Base-by-base conservation (phyloP, 768 basidiomycete genomes). In the Lactarius hengduanensis region DNA sequence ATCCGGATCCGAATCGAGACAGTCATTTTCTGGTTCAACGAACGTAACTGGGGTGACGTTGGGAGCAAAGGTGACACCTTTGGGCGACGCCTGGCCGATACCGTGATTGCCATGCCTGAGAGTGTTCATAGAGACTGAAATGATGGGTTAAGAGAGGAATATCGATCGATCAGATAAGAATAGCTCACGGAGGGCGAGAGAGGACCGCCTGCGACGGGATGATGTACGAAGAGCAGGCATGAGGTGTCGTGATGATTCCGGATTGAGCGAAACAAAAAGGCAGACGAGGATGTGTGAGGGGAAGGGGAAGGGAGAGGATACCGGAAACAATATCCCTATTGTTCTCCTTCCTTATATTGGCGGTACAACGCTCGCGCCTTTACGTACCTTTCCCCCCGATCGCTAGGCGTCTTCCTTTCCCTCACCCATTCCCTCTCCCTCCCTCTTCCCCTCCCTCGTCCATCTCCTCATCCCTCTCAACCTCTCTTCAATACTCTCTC, bases 51-150 rank as follows among this genome's bases (percentile, higher is more conserved):
- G 85, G 0, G 85, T 86, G 30, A 86, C 78, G 67, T 86, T 86
- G 45, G 85, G 85, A 1, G 86, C 86, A 58, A 89, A 89, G 0
- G 84, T 86, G 32, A 88, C 83, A 5, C 81, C 79, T n/a, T 82
- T 77, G 26, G 74, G 72, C 0, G 81, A 77, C 0, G 78, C 73
- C 2, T 80, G 72, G 61, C 74, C 71, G 62, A 81, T 77, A 32
- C 84, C 84, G 58, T 87, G 86, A 64, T 80, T 80, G 18, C 85
- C 85, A 4, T 86, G 76, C 69, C 83, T 86, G 62, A 82, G 62
- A 18, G 67, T 81, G 34, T 80, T 78, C 41, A 76, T 53, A 58
- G 68, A 47, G 47, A 55, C 64, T 63, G 50, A 34, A 38, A 15
- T 36, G 30, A 30, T 26, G 9, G 5, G 3, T n/a, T 10, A 15